phyloP scores from a whole-genome alignment of 1,139 yeast species.

The Yamadazyma sp. region DNA sequence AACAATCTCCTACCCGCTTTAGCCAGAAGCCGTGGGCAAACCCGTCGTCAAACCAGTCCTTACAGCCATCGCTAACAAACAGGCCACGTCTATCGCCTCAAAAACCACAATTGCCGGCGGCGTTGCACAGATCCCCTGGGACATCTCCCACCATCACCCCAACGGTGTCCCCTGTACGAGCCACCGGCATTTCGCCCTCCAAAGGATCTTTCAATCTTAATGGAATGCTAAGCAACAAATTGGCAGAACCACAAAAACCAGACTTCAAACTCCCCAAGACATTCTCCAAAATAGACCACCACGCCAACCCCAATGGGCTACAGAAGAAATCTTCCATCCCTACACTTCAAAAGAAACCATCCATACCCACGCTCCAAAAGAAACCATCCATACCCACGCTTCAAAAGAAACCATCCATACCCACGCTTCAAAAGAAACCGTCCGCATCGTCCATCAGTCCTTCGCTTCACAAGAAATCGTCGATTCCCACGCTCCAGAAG shows the following conservation, averaged over 20 bases:
- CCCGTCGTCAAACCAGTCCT: constrained; percentile 1
- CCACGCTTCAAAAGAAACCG: constrained; percentile 14
- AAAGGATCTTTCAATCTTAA: constrained; percentile 37
- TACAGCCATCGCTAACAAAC: neutral
- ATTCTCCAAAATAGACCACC: constrained; percentile 10
- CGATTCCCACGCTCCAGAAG: constrained; percentile 11
- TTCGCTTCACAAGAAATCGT: constrained; percentile 5
- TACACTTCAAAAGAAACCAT: constrained; percentile 6
- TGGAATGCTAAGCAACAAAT: constrained; percentile 25
- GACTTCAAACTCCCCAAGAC: constrained; percentile 17
- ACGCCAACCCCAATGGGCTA: constrained; percentile 11
- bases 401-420: constrained; percentile 11
- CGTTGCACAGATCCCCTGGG: constrained; percentile 6
- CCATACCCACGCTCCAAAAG: constrained; percentile 6
- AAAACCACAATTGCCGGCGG: neutral
- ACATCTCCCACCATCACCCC: constrained; percentile 7
- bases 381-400: constrained; percentile 9
- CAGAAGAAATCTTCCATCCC: constrained; percentile 18
- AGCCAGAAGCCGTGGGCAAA: neutral
- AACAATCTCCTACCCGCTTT: neutral
- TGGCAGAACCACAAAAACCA: constrained; percentile 13
- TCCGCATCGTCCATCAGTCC: constrained; percentile 8
- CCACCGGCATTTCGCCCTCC: constrained; percentile 12
- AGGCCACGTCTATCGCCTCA: neutral
- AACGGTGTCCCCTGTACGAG: constrained; percentile 7